Evolutionary conservation across 2,329 filamentous ascomycete genomes (phyloP), one percentile per base, ranked within the genome.

Genomic region (Harringtonia lauricola): DNA sequence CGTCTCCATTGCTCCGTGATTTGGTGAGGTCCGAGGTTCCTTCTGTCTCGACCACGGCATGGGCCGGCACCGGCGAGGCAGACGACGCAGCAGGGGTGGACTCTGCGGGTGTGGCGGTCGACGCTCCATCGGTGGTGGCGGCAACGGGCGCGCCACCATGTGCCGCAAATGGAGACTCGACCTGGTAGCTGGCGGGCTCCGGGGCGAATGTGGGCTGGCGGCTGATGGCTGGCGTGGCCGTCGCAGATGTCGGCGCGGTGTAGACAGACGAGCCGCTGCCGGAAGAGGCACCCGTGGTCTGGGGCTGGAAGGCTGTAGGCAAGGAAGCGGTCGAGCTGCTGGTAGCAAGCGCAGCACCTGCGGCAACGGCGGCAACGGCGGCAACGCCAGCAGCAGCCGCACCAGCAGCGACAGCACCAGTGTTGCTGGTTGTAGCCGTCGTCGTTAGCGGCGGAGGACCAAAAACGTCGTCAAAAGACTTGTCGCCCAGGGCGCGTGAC

Each of bases 401-500:
- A 30, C 74, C 70, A 68, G 44, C 31, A 6, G 24, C 30, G 2
- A 36, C 38, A 12, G 45, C 24, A 6, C 22, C 8, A 17, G 37
- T 15, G 14, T 28, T 19, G 13, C n/a, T n/a, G 37, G 10, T 9
- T 29, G 37, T 19, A 19, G 24, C 7, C 17, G 40, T 3, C 4
- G 44, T 4, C 44, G 65, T 57, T 49, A 63, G 63, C 13, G 65
- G 59, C 31, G 63, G 54, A 15, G 81, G 79, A 2, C 87, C 87
- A 61, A 94, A 95, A 36, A 95, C 79, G 55, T 83, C 88, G 57
- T 94, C 86, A 60, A 94, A 94, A 4, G 81, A 79, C 61, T 75
- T 80, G 51, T 86, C 81, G 39, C 71, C 68, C 45, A 68, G 68
- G 39, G 66, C 64, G 52, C 66, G 64, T 34, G 64, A 55, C 12